A percentile compares a stretch with the other conserved stretches of the same genome.
Conservation (phyloP, 805 yeast genomes). For the Wickerhamomyces queroliae region DNA sequence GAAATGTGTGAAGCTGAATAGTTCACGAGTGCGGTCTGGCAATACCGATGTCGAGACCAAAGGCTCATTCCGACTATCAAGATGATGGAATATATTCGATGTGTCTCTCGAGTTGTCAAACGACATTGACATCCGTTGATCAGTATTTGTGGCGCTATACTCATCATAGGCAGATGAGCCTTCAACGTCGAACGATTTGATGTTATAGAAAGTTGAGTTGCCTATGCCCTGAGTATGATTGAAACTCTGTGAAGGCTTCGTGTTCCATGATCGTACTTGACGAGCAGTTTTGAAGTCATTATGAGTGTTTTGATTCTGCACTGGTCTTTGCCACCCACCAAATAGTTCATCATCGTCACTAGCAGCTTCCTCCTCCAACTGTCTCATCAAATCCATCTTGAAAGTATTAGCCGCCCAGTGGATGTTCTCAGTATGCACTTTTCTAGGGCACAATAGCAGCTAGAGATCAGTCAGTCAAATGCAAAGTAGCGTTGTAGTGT, state of each 20-base stretch:
- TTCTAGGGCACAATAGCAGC: no score
- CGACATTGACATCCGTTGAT: not conserved
- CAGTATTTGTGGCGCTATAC: not conserved
- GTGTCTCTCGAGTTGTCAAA: not conserved
- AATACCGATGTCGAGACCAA: conserved; percentile 18
- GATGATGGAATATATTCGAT: not conserved
- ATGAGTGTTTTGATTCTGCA: not conserved
- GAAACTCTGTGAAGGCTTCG: no score
- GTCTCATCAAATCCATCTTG: not conserved
- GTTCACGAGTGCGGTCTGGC: conserved; percentile 30
- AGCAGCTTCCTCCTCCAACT: not conserved
- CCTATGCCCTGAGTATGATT: not conserved
- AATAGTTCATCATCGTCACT: not conserved
- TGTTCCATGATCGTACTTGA: no score
- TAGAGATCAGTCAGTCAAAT: no score
- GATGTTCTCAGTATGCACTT: no score
- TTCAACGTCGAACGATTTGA: not conserved
- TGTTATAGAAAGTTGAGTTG: not conserved
- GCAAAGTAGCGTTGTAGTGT: no score
- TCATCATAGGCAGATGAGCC: not conserved
- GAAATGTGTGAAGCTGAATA: conserved; percentile 32
- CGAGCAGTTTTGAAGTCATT: no score
- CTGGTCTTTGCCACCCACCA: not conserved
- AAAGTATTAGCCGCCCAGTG: not conserved
- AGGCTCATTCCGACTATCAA: not conserved